A percentile compares a stretch with the other conserved stretches of the same genome.
Conservation (phyloP, 176 grass and related monocot genomes). For the Secale cereale region DNA sequence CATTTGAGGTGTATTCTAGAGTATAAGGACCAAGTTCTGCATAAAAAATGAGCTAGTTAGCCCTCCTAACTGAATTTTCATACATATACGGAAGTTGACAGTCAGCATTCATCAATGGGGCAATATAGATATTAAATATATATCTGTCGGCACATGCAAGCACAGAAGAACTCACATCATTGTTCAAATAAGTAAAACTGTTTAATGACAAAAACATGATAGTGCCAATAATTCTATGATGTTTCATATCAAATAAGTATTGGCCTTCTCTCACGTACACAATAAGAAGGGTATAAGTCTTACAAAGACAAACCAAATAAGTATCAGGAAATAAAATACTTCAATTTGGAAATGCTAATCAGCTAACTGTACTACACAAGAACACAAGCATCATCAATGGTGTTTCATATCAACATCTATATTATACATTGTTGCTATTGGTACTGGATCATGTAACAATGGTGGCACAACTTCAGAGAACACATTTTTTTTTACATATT, state of each 20-base stretch:
- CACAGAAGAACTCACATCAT: neutral
- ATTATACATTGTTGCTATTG: neutral
- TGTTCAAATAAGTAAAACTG: neutral
- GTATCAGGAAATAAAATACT: neutral
- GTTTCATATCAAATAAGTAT: no score
- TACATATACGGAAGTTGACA: neutral
- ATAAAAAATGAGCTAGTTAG: conserved; percentile 23
- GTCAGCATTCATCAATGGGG: neutral
- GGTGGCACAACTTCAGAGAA: conserved; percentile 20
- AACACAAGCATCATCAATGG: neutral
- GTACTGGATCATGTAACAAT: neutral
- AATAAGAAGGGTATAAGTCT: neutral
- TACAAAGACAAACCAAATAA: neutral
- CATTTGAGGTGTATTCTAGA: conserved; percentile 71
- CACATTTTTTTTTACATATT: neutral
- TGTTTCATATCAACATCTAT: neutral
- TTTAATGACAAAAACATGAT: neutral
- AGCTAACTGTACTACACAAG: neutral
- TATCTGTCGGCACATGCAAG: neutral
- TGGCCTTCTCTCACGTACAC: neutral
- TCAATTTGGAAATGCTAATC: neutral
- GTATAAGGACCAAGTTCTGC: conserved; percentile 88
- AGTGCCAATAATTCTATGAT: neutral
- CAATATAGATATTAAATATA: neutral
- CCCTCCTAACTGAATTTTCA: neutral